Percentiles rank a stretch among this genome's conserved stretches.
Evolutionary conservation across 1,284 basidiomycete genomes (phyloP).

Genomic region (Ustilago bromivora): DNA sequence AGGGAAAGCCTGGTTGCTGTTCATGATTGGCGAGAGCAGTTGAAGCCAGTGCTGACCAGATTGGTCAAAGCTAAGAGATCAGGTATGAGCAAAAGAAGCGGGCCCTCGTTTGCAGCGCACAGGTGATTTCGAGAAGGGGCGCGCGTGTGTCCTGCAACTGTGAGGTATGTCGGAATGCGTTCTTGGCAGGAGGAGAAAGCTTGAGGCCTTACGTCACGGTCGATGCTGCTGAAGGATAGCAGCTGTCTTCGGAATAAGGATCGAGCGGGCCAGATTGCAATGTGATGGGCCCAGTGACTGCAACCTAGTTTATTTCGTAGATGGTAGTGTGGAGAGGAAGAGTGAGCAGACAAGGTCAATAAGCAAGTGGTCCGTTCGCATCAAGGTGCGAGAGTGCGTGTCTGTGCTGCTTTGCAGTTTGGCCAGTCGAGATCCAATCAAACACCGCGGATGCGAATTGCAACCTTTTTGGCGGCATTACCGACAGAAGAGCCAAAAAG

Average conservation of each 20-base stretch:
- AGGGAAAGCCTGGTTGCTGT: slow-evolving; percentile 41
- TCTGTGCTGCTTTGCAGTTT: background rate
- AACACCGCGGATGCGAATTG: slow-evolving; percentile 7
- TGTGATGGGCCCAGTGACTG: background rate
- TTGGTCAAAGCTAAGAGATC: background rate
- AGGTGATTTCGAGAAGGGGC: background rate
- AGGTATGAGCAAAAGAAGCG: background rate
- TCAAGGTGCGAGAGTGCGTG: background rate
- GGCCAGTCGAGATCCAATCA: slow-evolving; percentile 15
- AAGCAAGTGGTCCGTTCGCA: slow-evolving; percentile 16
- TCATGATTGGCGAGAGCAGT: slow-evolving; percentile 24
- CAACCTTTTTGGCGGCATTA: background rate
- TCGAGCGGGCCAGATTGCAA: background rate
- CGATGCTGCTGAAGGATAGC: background rate
- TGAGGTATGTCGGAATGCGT: background rate
- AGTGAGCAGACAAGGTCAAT: background rate
- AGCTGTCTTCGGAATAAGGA: background rate
- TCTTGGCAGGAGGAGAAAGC: background rate
- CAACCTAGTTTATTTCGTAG: background rate
- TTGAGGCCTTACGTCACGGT: background rate
- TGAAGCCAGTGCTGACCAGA: background rate
- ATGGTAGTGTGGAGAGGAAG: slow-evolving; percentile 1
- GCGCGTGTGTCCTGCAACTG: no score
- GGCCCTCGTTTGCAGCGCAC: background rate
- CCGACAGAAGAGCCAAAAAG: background rate